Conservation (phyloP, 202 grass and related monocot genomes). For the Bolboschoenoplectus hybrid region DNA sequence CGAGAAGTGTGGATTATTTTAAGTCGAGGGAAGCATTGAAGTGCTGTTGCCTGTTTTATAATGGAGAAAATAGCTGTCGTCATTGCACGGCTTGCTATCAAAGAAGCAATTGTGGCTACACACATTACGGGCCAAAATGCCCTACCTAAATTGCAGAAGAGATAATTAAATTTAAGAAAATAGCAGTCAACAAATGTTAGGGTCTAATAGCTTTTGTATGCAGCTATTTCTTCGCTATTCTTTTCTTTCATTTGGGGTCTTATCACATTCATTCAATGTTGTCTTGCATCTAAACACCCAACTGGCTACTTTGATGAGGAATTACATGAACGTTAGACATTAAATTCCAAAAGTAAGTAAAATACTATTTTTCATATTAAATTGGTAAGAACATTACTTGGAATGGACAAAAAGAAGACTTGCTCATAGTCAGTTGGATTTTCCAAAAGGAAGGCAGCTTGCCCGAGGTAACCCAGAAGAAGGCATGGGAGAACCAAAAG, state of each 20-base stretch:
- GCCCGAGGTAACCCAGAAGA: conserved; percentile 92
- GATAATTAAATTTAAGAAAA: conserved; percentile 22
- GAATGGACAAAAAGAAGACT: conserved; percentile 97
- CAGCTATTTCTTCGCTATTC: neutral
- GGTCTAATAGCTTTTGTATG: conserved; percentile 20
- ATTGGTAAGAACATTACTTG: conserved; percentile 63
- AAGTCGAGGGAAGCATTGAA: conserved; percentile 92
- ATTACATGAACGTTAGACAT: neutral
- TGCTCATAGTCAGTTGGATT: conserved; percentile 78
- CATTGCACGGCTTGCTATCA: conserved; percentile 98
- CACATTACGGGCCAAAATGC: conserved; percentile 89
- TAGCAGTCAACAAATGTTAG: conserved; percentile 27
- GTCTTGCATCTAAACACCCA: neutral
- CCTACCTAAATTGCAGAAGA: conserved; percentile 50
- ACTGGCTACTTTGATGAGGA: neutral
- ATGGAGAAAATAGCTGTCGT: conserved; percentile 91
- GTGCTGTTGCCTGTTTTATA: conserved; percentile 91
- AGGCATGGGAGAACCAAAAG: conserved; percentile 97
- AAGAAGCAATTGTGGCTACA: conserved; percentile 78
- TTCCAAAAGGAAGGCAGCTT: conserved; percentile 95
- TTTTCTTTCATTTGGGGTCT: neutral
- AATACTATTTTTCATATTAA: conserved; percentile 38
- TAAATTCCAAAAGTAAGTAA: neutral
- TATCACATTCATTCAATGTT: conserved; percentile 28
- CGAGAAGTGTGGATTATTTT: conserved; percentile 99